Evolutionary conservation across 2,329 filamentous ascomycete species (phyloP).

Genomic region (Colletotrichum musicola): DNA sequence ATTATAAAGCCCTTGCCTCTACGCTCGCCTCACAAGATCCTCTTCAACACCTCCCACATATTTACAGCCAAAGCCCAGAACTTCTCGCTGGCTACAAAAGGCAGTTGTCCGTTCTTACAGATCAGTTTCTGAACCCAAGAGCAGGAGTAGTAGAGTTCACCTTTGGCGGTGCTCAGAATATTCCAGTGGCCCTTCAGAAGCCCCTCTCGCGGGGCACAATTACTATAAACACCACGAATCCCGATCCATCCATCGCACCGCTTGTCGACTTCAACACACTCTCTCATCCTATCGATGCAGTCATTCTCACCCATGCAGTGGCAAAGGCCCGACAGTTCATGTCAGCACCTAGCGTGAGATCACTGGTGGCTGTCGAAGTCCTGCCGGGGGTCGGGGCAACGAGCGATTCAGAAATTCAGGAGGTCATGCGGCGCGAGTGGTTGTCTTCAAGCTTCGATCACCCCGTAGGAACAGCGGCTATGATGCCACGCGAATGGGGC

Average conservation of each 20-base stretch:
- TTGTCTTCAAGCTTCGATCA: slow-evolving; percentile 42
- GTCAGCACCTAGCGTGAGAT: slow-evolving; percentile 36
- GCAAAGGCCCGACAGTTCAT: slow-evolving; percentile 42
- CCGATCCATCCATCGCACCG: slow-evolving; percentile 39
- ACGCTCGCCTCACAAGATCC: slow-evolving; percentile 40
- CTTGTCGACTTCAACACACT: slow-evolving; percentile 42
- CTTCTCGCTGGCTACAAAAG: slow-evolving; percentile 35
- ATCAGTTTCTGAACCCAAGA: slow-evolving; percentile 38
- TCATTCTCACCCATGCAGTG: slow-evolving; percentile 36
- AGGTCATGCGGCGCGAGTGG: slow-evolving; percentile 38
- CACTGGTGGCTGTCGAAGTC: slow-evolving; percentile 37
- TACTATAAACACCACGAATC: slow-evolving; percentile 41
- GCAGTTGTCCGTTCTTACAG: slow-evolving; percentile 34
- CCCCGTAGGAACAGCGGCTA: slow-evolving; percentile 47
- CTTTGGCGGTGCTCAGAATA: slow-evolving; percentile 37
- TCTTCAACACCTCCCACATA: slow-evolving; percentile 36
- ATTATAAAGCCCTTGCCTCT: slow-evolving; percentile 22
- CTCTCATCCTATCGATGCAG: slow-evolving; percentile 41
- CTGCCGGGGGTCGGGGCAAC: slow-evolving; percentile 42
- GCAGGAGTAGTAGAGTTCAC: slow-evolving; percentile 41
- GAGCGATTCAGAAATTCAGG: slow-evolving; percentile 42
- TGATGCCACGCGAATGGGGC: slow-evolving; percentile 49
- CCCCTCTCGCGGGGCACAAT: slow-evolving; percentile 43
- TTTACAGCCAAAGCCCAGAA: slow-evolving; percentile 40
- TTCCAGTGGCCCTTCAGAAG: slow-evolving; percentile 42